Evolutionary conservation across 805 yeast genomes (phyloP), one percentile per base, ranked within the genome.

Genomic region (Candida germanica): DNA sequence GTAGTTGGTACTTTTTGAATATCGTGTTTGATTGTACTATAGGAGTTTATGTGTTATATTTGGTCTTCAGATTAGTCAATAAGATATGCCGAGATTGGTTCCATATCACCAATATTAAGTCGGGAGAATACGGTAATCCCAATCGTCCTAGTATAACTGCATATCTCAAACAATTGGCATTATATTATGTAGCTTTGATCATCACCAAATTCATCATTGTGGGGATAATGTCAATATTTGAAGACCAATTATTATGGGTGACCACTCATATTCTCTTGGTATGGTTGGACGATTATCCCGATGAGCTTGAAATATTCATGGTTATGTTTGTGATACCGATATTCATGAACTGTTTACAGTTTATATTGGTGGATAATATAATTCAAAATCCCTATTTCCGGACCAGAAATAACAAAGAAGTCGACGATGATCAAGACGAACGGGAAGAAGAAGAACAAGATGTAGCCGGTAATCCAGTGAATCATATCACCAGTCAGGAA

Each of bases 1-100:
- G 98, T 59, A 91, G 87, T 48, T 93, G 96, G 93, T 91, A 93
- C 64, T 91, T 91, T 53, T 66, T 93, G 36, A 91, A 86, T 51
- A 74, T 91, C 25, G 70, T 91, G 19, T 75, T 91, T 54, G 98
- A 91, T 58, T 89, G 98, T 27, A 91, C 98, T 0, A 72, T 89
- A 5, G 98, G 98, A 0, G 91, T 91, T 2, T 94, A 94, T 5
- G 75, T 91, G 2, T 67, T 89, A 19, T 73, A 73, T 40, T 42
- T 67, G 2, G 65, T 80, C 1, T 82, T 80, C 53, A 60, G 57
- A 11, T 36, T 67, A 2, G 74, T 76, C 14, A 66, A 64, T 43
- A 51, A 50, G 21, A 47, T 71, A 3, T 69, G 76, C 15, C 60
- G 74, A n/a, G 39, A 61, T 26, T 75, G 74, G 33, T 44, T 67